Evolutionary conservation across 805 yeast species (phyloP).

Genomic region (Pichia cephalocereana): DNA sequence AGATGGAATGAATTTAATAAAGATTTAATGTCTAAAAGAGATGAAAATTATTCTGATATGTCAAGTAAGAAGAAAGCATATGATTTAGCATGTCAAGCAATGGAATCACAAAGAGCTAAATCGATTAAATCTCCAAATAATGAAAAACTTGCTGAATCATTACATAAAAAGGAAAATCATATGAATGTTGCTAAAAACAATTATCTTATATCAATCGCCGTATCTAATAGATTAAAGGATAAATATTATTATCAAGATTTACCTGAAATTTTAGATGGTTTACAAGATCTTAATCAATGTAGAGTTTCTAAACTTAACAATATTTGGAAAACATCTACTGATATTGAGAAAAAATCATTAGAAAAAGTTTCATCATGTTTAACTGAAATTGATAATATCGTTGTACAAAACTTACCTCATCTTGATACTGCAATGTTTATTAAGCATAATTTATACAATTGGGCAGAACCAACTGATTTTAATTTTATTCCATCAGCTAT

Average conservation of each 20-base stretch:
- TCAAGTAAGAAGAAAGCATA: constrained; percentile 64
- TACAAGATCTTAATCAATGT: constrained; percentile 77
- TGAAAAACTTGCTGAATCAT: constrained; percentile 42
- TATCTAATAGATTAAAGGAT: constrained; percentile 87
- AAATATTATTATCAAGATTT: constrained; percentile 88
- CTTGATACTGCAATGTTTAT: constrained; percentile 86
- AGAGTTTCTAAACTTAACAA: constrained; percentile 65
- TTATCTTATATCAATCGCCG: constrained; percentile 69
- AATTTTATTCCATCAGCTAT: constrained; percentile 79
- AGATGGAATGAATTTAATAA: constrained; percentile 52
- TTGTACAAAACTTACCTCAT: constrained; percentile 60
- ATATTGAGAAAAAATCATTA: constrained; percentile 43
- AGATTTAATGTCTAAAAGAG: constrained; percentile 41
- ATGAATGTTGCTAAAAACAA: constrained; percentile 87
- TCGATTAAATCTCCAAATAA: constrained; percentile 43
- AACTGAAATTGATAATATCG: constrained; percentile 42
- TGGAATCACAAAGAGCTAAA: constrained; percentile 75
- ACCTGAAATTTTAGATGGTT: constrained; percentile 79
- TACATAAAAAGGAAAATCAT: constrained; percentile 54
- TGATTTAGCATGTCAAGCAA: constrained; percentile 68
- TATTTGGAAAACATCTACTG: constrained; percentile 51
- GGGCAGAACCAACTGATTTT: constrained; percentile 86
- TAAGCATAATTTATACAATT: constrained; percentile 66
- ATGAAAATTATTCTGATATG: constrained; percentile 44
- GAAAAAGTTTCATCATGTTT: constrained; percentile 38